Conservation (phyloP, 2,329 filamentous ascomycete genomes). For the Eutypella sp. region DNA sequence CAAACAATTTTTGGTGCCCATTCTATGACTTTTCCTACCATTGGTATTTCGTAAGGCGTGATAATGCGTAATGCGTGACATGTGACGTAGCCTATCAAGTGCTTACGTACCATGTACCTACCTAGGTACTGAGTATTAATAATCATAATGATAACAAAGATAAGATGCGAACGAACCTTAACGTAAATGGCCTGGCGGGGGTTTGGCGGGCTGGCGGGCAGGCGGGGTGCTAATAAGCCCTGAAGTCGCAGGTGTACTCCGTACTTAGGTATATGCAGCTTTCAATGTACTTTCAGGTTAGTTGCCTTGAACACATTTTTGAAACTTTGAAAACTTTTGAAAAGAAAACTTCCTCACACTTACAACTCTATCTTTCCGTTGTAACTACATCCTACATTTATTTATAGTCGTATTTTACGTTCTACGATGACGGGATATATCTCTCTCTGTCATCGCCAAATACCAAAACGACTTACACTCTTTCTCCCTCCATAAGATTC, state of each 20-base stretch:
- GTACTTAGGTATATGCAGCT: too few species aligned
- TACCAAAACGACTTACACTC: not conserved
- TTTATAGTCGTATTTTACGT: too few species aligned
- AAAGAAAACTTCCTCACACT: too few species aligned
- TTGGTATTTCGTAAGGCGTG: not conserved
- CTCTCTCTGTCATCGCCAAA: not conserved
- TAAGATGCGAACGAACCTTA: not conserved
- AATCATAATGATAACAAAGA: not conserved
- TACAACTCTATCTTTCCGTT: too few species aligned
- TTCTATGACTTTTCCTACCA: not conserved
- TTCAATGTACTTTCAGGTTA: too few species aligned
- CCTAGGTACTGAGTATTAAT: not conserved
- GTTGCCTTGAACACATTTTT: too few species aligned
- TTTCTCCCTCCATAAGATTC: not conserved
- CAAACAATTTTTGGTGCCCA: not conserved
- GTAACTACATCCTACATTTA: too few species aligned
- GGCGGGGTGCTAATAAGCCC: not conserved
- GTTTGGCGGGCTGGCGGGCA: too few species aligned
- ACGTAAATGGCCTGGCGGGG: too few species aligned
- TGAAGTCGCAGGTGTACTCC: too few species aligned
- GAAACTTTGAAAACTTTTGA: too few species aligned
- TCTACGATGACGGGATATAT: too few species aligned
- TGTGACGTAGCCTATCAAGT: not conserved
- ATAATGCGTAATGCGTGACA: not conserved
- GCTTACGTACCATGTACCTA: not conserved